These are phyloP conservation scores for Monosporozyma yasuniensis DNA, from an alignment of 805 yeast genomes.

Conservation along the genomic window DNA sequence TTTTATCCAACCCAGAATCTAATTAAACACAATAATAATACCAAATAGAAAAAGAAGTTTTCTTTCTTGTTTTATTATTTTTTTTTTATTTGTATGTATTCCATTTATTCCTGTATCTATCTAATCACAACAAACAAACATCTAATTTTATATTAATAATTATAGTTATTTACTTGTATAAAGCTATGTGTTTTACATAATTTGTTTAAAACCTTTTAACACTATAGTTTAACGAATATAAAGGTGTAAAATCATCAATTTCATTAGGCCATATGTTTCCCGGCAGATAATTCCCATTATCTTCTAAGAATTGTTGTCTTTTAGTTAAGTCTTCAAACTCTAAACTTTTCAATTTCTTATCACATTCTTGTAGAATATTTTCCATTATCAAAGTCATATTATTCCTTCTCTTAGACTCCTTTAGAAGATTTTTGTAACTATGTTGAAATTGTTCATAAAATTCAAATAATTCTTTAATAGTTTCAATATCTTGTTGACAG, in stretches of 20 bases:
- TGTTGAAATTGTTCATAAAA: constrained; percentile 44
- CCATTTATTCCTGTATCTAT: constrained; percentile 2
- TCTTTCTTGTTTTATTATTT: neutral
- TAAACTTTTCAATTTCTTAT: constrained; percentile 31
- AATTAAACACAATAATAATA: constrained; percentile 14
- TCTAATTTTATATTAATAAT: neutral
- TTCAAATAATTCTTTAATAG: constrained; percentile 32
- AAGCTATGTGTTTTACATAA: neutral
- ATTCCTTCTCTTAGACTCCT: constrained; percentile 46
- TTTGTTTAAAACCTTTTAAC: constrained; percentile 4
- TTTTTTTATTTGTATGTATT: neutral
- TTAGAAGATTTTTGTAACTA: constrained; percentile 43
- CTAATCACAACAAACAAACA: neutral
- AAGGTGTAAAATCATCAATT: constrained; percentile 27
- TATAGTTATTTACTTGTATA: neutral
- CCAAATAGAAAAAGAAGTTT: neutral
- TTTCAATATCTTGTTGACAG: constrained; percentile 21
- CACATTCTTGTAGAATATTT: constrained; percentile 35
- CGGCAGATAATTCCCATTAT: constrained; percentile 51
- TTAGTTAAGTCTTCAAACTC: constrained; percentile 37
- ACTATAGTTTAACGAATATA: constrained; percentile 20
- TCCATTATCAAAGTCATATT: constrained; percentile 35
- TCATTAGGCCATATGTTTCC: constrained; percentile 42
- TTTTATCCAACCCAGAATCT: constrained; percentile 54
- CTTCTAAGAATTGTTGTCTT: constrained; percentile 37